phyloP scores from a whole-genome alignment of 176 grass and related monocot species.

The Poa annua region DNA sequence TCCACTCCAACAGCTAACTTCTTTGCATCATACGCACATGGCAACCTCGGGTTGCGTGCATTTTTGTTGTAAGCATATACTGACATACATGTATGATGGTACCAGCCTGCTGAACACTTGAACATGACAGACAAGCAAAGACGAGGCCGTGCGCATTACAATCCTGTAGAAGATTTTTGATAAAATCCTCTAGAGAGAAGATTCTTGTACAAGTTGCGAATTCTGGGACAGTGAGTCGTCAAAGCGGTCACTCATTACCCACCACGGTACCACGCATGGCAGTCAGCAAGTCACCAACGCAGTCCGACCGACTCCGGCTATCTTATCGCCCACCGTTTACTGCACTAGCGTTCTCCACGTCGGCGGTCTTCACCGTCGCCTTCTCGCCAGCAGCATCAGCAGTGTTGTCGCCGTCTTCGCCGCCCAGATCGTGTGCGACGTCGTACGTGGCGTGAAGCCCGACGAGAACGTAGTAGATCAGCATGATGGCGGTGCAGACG shows the following conservation, averaged over 20 bases:
- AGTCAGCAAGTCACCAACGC: too few relatives aligned
- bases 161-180: neutral
- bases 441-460: slow-evolving; percentile 93
- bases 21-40: too few relatives aligned
- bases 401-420: neutral
- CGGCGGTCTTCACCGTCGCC: neutral
- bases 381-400: neutral
- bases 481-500: slow-evolving; percentile 70
- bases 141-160: neutral
- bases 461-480: slow-evolving; percentile 85
- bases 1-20: too few relatives aligned
- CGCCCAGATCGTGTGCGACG: slow-evolving; percentile 58
- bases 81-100: too few relatives aligned
- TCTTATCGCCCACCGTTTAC: neutral
- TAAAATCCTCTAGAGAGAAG: neutral
- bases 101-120: too few relatives aligned
- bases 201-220: neutral
- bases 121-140: too few relatives aligned
- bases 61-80: too few relatives aligned
- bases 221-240: neutral
- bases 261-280: neutral
- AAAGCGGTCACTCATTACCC: too few relatives aligned
- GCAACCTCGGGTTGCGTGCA: too few relatives aligned
- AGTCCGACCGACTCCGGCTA: neutral
- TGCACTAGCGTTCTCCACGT: slow-evolving; percentile 47